Percentiles rank a stretch among this genome's conserved stretches.
Evolutionary conservation across 2,329 filamentous ascomycete genomes (phyloP).

Genomic region (Fusarium oxysporum): DNA sequence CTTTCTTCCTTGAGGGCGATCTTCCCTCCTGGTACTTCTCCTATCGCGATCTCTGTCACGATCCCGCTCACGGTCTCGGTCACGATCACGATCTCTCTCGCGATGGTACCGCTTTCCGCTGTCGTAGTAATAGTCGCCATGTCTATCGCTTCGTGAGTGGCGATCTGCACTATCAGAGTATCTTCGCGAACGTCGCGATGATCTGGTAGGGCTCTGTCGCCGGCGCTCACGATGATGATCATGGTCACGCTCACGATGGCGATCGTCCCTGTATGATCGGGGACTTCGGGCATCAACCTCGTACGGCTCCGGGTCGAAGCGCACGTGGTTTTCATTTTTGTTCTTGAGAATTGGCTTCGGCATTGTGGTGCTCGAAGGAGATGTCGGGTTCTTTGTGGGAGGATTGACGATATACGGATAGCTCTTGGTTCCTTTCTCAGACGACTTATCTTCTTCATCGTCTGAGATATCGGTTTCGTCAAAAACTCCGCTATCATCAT

Average conservation of each 20-base stretch:
- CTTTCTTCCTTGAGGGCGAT: conserved; percentile 56
- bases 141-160: conserved; percentile 45
- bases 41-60: conserved; percentile 52
- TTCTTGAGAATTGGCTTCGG: conserved; percentile 73
- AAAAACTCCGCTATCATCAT: conserved; percentile 47
- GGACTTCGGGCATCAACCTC: conserved; percentile 54
- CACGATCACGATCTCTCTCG: conserved; percentile 52
- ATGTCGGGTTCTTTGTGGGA: conserved; percentile 49
- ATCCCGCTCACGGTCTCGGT: conserved; percentile 25
- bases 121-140: conserved; percentile 52
- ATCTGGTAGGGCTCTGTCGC: conserved; percentile 24
- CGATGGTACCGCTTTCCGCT: conserved; percentile 52
- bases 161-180: conserved; percentile 46
- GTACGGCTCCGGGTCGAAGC: conserved; percentile 62
- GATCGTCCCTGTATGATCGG: conserved; percentile 49
- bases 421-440: conserved; percentile 47
- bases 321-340: conserved; percentile 67
- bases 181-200: conserved; percentile 41
- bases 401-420: conserved; percentile 54
- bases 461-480: conserved; percentile 50
- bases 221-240: conserved; percentile 42
- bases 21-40: conserved; percentile 53
- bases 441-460: conserved; percentile 49
- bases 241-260: conserved; percentile 48
- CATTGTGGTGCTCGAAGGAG: conserved; percentile 51